Evolutionary conservation across 495 filamentous ascomycete species (phyloP), one percentile per base, ranked within the genome.

Genomic region (Halenospora varia): DNA sequence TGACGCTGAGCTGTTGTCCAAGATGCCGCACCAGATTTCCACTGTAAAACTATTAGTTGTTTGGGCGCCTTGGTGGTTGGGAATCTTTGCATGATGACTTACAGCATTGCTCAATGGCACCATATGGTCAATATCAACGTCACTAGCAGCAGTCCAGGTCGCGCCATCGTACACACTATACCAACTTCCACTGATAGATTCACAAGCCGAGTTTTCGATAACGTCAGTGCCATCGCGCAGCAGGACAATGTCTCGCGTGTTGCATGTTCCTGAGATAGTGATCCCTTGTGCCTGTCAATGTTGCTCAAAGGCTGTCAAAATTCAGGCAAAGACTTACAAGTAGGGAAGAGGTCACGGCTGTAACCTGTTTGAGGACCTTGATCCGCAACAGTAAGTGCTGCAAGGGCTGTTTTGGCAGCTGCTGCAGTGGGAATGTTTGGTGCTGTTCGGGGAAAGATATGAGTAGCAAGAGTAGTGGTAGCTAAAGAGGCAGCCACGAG

Each of bases 51-150:
- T 35, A 35, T 35, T 13, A 35, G 44, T 17, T 22, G 6, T 35
- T 35, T 35, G 29, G 6, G 29, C 29, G 4, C 13, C 13, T 13
- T 4, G 6, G 29, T 6, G 29, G 29, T 35, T 35, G 29, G 29
- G 29, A 13, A 35, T 8, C 6, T 17, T 8, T 22, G 17, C 6
- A 17, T 17, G 20, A 47, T 47, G 15, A 35, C 29, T 35, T 6
- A 35, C 29, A 8, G 88, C 86, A 66, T 89, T 86, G 62, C 81
- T 82, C 44, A 91, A 64, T 0, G 88, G 87, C 15, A 91, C 86
- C 66, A 91, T 72, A 68, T 91, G 88, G 63, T 91, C 88, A 55
- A 91, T 89, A 61, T 90, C 84, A 1, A 91, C 58, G 67, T 90
- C 86, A 8, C 77, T 78, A 0, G 84, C 75, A 3, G 70, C 69